phyloP scores from a whole-genome alignment of 2,329 filamentous ascomycete genomes.

The Penicillium sp. region DNA sequence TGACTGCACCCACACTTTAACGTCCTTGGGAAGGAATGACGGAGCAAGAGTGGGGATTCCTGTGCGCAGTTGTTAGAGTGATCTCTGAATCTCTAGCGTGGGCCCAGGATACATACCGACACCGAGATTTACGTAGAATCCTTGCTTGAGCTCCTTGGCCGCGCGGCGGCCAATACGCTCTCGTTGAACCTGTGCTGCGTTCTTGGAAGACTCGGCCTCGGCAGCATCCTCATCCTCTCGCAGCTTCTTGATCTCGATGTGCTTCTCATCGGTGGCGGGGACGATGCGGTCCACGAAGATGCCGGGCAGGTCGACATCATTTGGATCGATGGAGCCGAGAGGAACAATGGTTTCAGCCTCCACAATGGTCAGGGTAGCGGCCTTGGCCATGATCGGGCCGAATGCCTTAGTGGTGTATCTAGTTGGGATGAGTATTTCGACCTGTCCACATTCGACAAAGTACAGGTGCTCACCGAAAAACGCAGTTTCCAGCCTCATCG shows the following conservation, averaged over 20 bases:
- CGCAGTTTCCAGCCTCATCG: constrained; percentile 76
- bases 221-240: constrained; percentile 47
- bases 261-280: constrained; percentile 71
- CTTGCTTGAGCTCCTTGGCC: constrained; percentile 76
- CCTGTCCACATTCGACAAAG: no score
- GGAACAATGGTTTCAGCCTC: constrained; percentile 85
- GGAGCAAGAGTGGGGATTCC: constrained; percentile 87
- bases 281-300: constrained; percentile 85
- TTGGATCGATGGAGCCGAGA: constrained; percentile 71
- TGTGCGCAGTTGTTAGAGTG: constrained; percentile 11
- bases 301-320: constrained; percentile 76
- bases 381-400: constrained; percentile 78
- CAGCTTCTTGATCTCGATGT: constrained; percentile 71
- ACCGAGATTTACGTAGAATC: constrained; percentile 41
- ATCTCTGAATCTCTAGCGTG: neutral
- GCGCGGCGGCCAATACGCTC: constrained; percentile 74
- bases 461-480: constrained; percentile 63
- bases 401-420: constrained; percentile 75
- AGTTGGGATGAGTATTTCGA: neutral
- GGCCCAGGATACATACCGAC: constrained; percentile 33
- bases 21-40: constrained; percentile 69
- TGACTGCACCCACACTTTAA: constrained; percentile 80
- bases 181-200: constrained; percentile 43
- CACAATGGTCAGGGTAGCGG: constrained; percentile 76
- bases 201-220: constrained; percentile 39